Evolutionary conservation across 129 eudicot species (phyloP).

Genomic region (Helianthus tuberosus): DNA sequence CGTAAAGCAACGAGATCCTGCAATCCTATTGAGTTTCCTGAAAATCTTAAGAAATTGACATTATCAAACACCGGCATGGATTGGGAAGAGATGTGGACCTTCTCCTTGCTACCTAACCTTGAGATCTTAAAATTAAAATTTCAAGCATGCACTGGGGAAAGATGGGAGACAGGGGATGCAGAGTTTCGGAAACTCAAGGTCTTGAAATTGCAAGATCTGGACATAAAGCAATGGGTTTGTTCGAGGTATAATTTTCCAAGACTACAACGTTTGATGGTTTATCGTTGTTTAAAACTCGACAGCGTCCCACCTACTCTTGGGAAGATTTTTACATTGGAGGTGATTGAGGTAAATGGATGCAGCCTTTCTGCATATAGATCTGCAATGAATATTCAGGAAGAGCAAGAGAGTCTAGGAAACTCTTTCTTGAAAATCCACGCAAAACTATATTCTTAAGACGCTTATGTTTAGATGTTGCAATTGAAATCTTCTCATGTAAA

Average conservation of each 20-base stretch:
- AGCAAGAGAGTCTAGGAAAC: too few species aligned
- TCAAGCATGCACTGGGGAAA: constrained; percentile 12
- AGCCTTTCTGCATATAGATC: neutral
- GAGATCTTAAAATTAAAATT: constrained; percentile 24
- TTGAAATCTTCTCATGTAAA: too few species aligned
- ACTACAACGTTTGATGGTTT: constrained; percentile 21
- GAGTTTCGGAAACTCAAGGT: constrained; percentile 19
- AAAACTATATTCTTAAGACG: too few species aligned
- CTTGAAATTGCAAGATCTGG: constrained; percentile 16
- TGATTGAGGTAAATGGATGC: constrained; percentile 13
- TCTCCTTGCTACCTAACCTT: constrained; percentile 12
- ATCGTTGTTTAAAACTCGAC: constrained; percentile 16
- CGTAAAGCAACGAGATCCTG: constrained; percentile 1
- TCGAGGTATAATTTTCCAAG: constrained; percentile 4
- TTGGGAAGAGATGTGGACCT: constrained; percentile 26
- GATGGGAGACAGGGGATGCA: constrained; percentile 16
- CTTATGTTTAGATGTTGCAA: too few species aligned
- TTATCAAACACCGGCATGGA: neutral
- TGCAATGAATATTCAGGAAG: too few species aligned
- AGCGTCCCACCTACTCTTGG: constrained; percentile 27
- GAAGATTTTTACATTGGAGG: constrained; percentile 9
- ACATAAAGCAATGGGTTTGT: constrained; percentile 4
- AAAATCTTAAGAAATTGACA: constrained; percentile 24
- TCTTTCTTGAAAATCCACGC: too few species aligned
- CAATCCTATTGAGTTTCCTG: constrained; percentile 21